Conservation (phyloP, 495 filamentous ascomycete species). For the Neurospora sp. region DNA sequence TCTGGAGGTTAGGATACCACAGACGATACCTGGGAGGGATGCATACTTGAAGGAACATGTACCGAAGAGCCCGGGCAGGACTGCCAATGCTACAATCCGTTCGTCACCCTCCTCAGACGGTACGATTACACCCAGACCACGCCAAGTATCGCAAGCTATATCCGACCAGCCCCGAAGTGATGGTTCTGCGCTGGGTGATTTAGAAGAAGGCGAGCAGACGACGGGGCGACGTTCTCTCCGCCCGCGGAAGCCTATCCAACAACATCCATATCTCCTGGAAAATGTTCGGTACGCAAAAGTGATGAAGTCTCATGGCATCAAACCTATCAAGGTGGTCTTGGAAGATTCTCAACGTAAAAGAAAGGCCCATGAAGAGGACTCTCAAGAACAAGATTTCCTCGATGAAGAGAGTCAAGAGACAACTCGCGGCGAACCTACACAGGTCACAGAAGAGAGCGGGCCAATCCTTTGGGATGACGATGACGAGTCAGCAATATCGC, state of each 20-base stretch:
- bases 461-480: constrained; percentile 12
- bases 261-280: constrained; percentile 64
- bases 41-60: not conserved
- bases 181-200: not conserved
- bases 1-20: not conserved
- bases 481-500: constrained; percentile 18
- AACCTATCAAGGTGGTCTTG: constrained; percentile 45
- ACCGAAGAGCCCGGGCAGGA: not conserved
- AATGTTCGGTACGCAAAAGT: constrained; percentile 52
- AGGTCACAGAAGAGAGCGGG: constrained; percentile 19
- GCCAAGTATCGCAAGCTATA: not conserved
- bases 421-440: constrained; percentile 10
- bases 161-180: not conserved
- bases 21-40: not conserved
- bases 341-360: constrained; percentile 19
- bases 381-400: constrained; percentile 39
- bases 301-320: constrained; percentile 52
- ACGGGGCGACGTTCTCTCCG: constrained; percentile 40
- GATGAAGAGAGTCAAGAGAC: constrained; percentile 38
- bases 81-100: not conserved
- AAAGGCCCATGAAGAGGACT: constrained; percentile 29
- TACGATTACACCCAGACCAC: not conserved
- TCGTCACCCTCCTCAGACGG: not conserved
- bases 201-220: constrained; percentile 11
- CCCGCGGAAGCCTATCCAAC: constrained; percentile 63